Base-by-base conservation (phyloP, 2,329 filamentous ascomycete genomes). In the Aspergillus ibericus region DNA sequence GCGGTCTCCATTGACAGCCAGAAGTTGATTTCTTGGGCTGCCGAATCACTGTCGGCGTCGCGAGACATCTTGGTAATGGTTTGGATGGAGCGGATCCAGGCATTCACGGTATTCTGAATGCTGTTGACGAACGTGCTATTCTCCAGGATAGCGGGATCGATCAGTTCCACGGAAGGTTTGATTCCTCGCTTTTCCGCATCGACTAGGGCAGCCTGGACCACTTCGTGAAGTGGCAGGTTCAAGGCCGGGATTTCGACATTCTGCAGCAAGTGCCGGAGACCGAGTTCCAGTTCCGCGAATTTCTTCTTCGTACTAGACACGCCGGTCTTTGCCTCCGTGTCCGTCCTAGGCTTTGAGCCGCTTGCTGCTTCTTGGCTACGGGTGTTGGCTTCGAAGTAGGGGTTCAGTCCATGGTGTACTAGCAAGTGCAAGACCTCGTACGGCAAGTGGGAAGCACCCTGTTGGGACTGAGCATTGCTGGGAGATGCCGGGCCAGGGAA, bases 71-170 rank as follows among this genome's bases (percentile, higher is more conserved):
- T 96, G 38, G 95, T 99, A 67, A 97, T 96, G 49, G 89, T 89
- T 74, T 97, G 93, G 64, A 99, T 99, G 10, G 93, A 96, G 79
- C 96, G 96, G 79, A 99, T 99, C 95, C 95, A 99, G 63, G 89
- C 88, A 75, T 98, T 99, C 60, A 98, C 95, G 50, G 89, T 95
- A 52, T 91, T 89, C 73, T 98, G 95, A 36, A 99, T 82, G 67
- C 89, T 92, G 77, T 99, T 99, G 69, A 97, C 88, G 66, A 99
- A 96, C 10, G 87, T 87, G 69, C 91, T 96, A 76, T 97, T 95
- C 59, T 91, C 88, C 34, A 97, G 81, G n/a, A 96, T 83, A 10
- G 85, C 78, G 8, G 85, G 70, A 2, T 92, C 89, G 48, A 99
- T 90, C 61, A 92, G 78, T 44, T 97, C 92, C 44, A 93, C 85